Evolutionary conservation across 257 asterid species (phyloP), one percentile per base, ranked within the genome.

Genomic region (Plantago major): DNA sequence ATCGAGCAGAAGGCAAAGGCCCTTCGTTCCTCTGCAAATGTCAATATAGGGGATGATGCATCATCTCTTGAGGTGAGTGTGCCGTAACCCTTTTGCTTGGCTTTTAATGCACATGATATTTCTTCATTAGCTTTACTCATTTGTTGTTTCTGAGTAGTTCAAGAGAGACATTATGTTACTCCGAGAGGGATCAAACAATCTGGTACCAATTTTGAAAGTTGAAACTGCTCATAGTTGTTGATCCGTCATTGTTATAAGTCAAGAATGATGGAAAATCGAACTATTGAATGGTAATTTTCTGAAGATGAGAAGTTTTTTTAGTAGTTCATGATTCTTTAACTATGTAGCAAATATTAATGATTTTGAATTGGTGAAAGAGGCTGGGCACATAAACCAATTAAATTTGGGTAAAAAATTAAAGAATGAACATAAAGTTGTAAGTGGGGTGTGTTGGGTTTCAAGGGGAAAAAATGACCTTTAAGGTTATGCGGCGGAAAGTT

Each of bases 31-130:
- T 81, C 75, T 67, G 76, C 88, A 16, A 81, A 71, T 52, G 66
- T 62, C 68, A 58, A 66, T 43, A 55, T 70, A 28, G 82, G 68
- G 72, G 85, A 80, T 63, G 92, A 83, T 67, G 89, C 82, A 63
- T 71, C 91, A 57, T 62, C 77, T 45, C 60, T 74, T 60, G 87
- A 89, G 50, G 97, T 89, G 77, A 73, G 93, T 76, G 60, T 73
- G 67, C 67, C 62, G 42, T 40, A 51, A 42, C 60, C 40, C 40
- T 33, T 33, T 5, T 33, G 40, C 40, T 2, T 33, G 40, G 40
- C 40, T 33, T 33, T 22, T 33, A 1, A 33, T 33, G 40, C 40
- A 33, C 40, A 7, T 55, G 6, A 17, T 47, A 10, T 6, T 56
- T 51, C 58, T 58, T 76, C 48, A 18, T 17, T 64, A 51, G 65